A percentile compares a stretch with the other conserved stretches of the same genome.
Conservation (phyloP, 305 asterid species). For the Stenogyne calaminthoides region DNA sequence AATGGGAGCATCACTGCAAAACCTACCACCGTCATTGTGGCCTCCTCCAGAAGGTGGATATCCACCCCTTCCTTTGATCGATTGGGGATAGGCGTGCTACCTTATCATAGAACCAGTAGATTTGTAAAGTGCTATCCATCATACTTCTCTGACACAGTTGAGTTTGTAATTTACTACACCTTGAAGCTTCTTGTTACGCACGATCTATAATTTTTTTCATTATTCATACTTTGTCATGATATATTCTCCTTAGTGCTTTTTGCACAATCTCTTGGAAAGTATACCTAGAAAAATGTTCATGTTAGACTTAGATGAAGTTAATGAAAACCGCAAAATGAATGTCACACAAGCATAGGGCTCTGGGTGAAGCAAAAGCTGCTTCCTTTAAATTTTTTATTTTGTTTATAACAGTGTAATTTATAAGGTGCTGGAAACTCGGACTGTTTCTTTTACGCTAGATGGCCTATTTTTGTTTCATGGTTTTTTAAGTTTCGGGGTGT, state of each 20-base stretch:
- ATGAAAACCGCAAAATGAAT: background rate
- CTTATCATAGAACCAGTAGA: slow-evolving; percentile 2
- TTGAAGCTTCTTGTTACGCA: slow-evolving; percentile 4
- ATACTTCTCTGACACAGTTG: background rate
- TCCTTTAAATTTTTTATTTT: too few species aligned
- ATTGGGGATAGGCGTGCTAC: slow-evolving; percentile 74
- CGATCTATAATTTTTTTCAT: background rate
- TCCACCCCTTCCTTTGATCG: slow-evolving; percentile 72
- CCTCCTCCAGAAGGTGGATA: slow-evolving; percentile 96
- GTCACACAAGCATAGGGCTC: too few species aligned
- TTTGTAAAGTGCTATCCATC: background rate
- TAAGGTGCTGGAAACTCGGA: background rate
- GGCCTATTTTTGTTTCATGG: background rate
- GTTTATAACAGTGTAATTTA: too few species aligned
- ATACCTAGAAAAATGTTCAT: background rate
- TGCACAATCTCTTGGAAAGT: background rate
- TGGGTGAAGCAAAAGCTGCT: too few species aligned
- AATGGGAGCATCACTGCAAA: slow-evolving; percentile 59
- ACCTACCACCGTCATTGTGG: slow-evolving; percentile 86
- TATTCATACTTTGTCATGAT: background rate
- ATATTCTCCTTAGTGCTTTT: background rate
- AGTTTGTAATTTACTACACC: slow-evolving; percentile 16
- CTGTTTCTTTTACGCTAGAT: background rate
- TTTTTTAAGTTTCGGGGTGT: background rate
- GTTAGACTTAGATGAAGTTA: background rate